Conservation (phyloP, 805 yeast species). For the Myxozyma vanderwaltii region DNA sequence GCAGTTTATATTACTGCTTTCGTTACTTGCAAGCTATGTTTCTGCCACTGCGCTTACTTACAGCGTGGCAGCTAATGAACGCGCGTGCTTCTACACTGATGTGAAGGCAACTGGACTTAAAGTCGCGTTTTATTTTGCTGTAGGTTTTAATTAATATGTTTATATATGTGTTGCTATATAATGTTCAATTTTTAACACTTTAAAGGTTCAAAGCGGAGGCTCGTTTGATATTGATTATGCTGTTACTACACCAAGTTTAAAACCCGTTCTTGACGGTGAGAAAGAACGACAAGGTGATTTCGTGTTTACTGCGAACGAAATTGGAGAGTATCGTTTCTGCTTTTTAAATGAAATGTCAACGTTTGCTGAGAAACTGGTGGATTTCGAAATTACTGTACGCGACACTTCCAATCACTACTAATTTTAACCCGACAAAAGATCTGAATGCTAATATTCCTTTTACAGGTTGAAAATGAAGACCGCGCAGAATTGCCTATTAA, state of each 20-base stretch:
- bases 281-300: conserved; percentile 81
- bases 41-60: conserved; percentile 58
- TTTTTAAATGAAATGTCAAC: conserved; percentile 81
- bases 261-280: conserved; percentile 54
- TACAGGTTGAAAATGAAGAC: conserved; percentile 46
- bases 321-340: conserved; percentile 87
- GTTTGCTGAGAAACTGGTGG: conserved; percentile 78
- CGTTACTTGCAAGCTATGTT: conserved; percentile 8
- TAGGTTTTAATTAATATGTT: no score
- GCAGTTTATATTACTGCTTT: not conserved
- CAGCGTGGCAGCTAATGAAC: conserved; percentile 72
- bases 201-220: conserved; percentile 67
- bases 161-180: no score
- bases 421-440: no score
- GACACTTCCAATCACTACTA: no score
- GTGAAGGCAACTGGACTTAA: conserved; percentile 61
- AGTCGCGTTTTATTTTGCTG: conserved; percentile 79
- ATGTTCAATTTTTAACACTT: no score
- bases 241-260: conserved; percentile 58
- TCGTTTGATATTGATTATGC: conserved; percentile 75
- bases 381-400: conserved; percentile 67
- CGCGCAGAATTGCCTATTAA: conserved; percentile 62
- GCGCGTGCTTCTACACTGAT: conserved; percentile 69
- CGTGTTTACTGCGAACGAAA: conserved; percentile 60
- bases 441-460: not conserved